Conservation (phyloP, 225 moss, liverwort and hornwort genomes). For the Marchantia polymorpha region DNA sequence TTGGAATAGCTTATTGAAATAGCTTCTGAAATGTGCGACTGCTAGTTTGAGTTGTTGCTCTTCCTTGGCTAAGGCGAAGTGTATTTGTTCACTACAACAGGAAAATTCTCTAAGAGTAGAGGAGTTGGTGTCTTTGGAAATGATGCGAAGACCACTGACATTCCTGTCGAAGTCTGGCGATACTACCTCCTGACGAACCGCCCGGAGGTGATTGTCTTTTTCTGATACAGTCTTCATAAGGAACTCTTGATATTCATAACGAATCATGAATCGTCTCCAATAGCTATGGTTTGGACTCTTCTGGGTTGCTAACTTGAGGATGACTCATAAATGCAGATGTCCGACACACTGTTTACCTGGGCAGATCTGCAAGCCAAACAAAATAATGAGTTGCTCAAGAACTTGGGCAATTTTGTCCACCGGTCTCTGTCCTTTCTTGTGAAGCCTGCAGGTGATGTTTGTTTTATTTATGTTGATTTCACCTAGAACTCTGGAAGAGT, state of each 20-base stretch:
- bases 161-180: slow-evolving; percentile 94
- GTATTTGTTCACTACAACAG: slow-evolving; percentile 25
- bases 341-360: slow-evolving; percentile 78
- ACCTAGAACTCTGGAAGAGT: not conserved
- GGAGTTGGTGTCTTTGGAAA: slow-evolving; percentile 95
- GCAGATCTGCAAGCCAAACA: slow-evolving; percentile 92
- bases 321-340: slow-evolving; percentile 31
- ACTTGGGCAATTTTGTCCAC: slow-evolving; percentile 87
- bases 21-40: not conserved
- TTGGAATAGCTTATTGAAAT: not conserved
- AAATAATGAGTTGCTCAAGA: slow-evolving; percentile 93
- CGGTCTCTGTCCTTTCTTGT: slow-evolving; percentile 78
- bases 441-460: slow-evolving; percentile 57
- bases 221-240: not conserved
- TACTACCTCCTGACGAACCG: slow-evolving; percentile 92
- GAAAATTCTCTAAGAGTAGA: slow-evolving; percentile 96
- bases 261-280: not conserved
- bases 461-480: not conserved
- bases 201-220: slow-evolving; percentile 58
- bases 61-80: not conserved
- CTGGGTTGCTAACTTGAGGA: not conserved
- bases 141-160: slow-evolving; percentile 74
- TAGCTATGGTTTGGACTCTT: not conserved
- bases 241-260: not conserved
- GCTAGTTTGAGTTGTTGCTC: not conserved